phyloP scores from a whole-genome alignment of 805 yeast species.

The Metschnikowia santaceciliae region DNA sequence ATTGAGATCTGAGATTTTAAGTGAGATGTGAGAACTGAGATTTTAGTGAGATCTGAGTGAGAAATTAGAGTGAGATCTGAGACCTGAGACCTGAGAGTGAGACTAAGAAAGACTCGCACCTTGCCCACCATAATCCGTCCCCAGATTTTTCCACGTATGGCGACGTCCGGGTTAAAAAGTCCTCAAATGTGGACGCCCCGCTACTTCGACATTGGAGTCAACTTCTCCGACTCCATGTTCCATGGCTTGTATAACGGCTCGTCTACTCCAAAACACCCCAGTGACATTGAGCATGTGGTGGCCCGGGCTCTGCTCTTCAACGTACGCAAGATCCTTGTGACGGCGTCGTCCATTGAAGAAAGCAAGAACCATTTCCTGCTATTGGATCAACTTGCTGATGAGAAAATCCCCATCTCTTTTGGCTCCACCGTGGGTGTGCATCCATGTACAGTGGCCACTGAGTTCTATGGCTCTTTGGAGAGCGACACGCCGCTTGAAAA shows the following conservation, averaged over 20 bases:
- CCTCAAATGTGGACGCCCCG: conserved; percentile 33
- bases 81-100: no score
- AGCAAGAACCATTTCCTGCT: conserved; percentile 58
- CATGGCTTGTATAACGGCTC: conserved; percentile 73
- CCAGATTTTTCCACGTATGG: neutral
- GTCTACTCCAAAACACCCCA: conserved; percentile 48
- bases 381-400: conserved; percentile 27
- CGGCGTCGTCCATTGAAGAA: conserved; percentile 77
- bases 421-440: conserved; percentile 89
- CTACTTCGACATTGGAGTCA: conserved; percentile 54
- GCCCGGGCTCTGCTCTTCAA: conserved; percentile 60
- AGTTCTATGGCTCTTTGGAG: conserved; percentile 29
- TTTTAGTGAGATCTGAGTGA: no score
- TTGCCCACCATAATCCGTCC: neutral
- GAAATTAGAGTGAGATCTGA: no score
- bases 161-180: neutral
- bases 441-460: conserved; percentile 74
- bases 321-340: conserved; percentile 69
- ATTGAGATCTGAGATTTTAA: no score
- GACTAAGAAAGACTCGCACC: no score
- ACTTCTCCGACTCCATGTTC: conserved; percentile 87
- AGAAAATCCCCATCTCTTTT: conserved; percentile 11
- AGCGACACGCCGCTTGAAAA: conserved; percentile 35
- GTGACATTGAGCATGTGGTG: conserved; percentile 64
- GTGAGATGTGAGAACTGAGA: no score